A percentile compares a stretch with the other conserved stretches of the same genome.
These are phyloP conservation scores for Aspergillus baeticus DNA, from an alignment of 495 filamentous ascomycete genomes.

Conservation along the genomic window DNA sequence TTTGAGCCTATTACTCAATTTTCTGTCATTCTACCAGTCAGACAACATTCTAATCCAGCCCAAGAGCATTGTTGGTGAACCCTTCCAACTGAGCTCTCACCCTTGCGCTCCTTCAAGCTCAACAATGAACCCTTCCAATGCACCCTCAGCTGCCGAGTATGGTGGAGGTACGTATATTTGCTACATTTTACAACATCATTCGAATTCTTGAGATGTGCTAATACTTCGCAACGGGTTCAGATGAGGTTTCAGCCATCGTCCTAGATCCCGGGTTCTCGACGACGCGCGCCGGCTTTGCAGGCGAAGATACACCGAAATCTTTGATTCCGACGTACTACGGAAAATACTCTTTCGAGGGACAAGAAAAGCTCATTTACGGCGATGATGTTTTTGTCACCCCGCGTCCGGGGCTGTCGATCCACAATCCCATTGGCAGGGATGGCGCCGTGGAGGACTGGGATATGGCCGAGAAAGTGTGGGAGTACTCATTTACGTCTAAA, in stretches of 20 bases:
- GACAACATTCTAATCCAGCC: neutral
- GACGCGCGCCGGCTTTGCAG: conserved; percentile 92
- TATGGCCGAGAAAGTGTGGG: conserved; percentile 83
- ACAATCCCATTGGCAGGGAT: conserved; percentile 87
- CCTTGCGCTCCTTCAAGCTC: neutral
- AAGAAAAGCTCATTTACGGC: conserved; percentile 69
- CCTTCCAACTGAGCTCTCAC: neutral
- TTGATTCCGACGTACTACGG: conserved; percentile 87
- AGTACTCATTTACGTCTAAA: conserved; percentile 77
- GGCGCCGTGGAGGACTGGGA: conserved; percentile 97
- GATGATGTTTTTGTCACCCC: conserved; percentile 83
- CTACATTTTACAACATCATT: no score
- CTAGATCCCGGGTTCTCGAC: conserved; percentile 91
- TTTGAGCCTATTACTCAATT: neutral
- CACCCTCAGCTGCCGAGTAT: conserved; percentile 69
- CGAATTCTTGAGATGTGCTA: conserved; percentile 13
- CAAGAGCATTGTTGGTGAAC: neutral
- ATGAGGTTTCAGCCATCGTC: conserved; percentile 95
- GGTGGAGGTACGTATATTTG: conserved; percentile 65
- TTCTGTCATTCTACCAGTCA: neutral
- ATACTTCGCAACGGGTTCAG: conserved; percentile 43
- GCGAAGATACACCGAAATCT: conserved; percentile 95
- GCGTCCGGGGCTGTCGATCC: conserved; percentile 70
- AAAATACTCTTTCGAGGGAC: conserved; percentile 52
- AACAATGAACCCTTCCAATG: conserved; percentile 49